Base-by-base conservation (phyloP, 129 eudicot genomes). In the Mikania micrantha region DNA sequence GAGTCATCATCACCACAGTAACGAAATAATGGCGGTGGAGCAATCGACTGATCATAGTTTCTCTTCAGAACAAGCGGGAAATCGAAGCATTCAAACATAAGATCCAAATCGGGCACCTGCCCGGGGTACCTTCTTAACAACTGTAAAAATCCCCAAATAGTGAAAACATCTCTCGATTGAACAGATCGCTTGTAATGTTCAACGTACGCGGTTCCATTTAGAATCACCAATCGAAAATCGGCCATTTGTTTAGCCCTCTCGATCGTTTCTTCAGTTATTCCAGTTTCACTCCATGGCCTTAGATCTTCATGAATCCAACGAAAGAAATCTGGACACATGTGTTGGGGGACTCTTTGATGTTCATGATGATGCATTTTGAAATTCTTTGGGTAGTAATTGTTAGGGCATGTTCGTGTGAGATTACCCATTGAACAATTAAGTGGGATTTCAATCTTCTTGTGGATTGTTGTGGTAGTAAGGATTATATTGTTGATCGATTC, bases 101-200 rank as follows among this genome's bases (percentile, higher is more conserved):
- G 58, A 77, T 91, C 96, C 78, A 88, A 69, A 76, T 88, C 95
- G 4, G 96, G 96, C 57, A 91, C 38, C 62, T 83, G 69, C 0
- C 98, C 98, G 0, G 98, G 98, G 74, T 92, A 92, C 83, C 85
- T 71, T 69, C 96, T 70, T 35, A 92, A 71, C 83, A 92, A 74
- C 75, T 92, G 98, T 67, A 86, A 56, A 36, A 92, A 82, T 8
- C 98, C 98, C 96, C 96, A 92, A 3, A 80, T 63, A 2, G 98
- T 86, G 70, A 88, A 92, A 69, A 74, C 78, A 60, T 92, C 98
- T 66, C 96, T 77, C 5, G 83, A 84, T 40, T 92, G 96, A 9
- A 79, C 80, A 1, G 84, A 47, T 47, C 79, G 75, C 10, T 27
- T 34, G 60, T 85, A 88, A 34, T 36, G 80, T 60, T 86, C 81